phyloP scores from a whole-genome alignment of 805 yeast genomes.

The Hanseniaspora clermontiae region DNA sequence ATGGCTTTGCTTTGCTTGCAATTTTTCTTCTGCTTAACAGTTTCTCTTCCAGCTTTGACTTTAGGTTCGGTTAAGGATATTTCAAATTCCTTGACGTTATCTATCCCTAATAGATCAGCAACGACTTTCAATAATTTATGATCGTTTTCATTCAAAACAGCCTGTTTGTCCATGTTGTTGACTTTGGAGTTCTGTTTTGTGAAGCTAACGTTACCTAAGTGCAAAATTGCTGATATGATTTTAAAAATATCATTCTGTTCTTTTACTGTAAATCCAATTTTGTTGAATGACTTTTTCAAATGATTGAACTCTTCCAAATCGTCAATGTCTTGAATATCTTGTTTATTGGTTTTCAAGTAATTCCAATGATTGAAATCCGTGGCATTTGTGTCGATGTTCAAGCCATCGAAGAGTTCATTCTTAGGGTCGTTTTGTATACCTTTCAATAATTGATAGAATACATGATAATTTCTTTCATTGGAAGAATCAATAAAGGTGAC shows the following conservation, averaged over 20 bases:
- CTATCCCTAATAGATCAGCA: constrained; percentile 49
- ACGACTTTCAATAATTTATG: constrained; percentile 36
- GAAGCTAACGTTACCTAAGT: constrained; percentile 75
- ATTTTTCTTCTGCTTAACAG: constrained; percentile 64
- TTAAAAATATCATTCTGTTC: constrained; percentile 51
- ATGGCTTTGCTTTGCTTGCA: constrained; percentile 69
- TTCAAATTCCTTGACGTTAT: constrained; percentile 35
- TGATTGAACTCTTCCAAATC: constrained; percentile 56
- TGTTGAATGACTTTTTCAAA: constrained; percentile 54
- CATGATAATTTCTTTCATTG: constrained; percentile 82
- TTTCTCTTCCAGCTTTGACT: constrained; percentile 84
- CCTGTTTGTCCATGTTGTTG: constrained; percentile 47
- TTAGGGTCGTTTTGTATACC: constrained; percentile 34
- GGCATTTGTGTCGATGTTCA: neutral
- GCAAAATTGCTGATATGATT: constrained; percentile 63
- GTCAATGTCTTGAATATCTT: constrained; percentile 57
- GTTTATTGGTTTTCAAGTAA: constrained; percentile 46
- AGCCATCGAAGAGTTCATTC: neutral
- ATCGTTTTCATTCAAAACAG: constrained; percentile 40
- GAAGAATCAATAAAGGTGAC: constrained; percentile 57
- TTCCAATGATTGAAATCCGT: constrained; percentile 28
- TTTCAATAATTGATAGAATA: constrained; percentile 72
- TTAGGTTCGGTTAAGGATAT: constrained; percentile 61
- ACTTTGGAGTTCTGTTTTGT: constrained; percentile 17
- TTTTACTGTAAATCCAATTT: constrained; percentile 51